A percentile compares a stretch with the other conserved stretches of the same genome.
Evolutionary conservation across 345 rosid species (phyloP).

Genomic region (Fremontodendron californicum): DNA sequence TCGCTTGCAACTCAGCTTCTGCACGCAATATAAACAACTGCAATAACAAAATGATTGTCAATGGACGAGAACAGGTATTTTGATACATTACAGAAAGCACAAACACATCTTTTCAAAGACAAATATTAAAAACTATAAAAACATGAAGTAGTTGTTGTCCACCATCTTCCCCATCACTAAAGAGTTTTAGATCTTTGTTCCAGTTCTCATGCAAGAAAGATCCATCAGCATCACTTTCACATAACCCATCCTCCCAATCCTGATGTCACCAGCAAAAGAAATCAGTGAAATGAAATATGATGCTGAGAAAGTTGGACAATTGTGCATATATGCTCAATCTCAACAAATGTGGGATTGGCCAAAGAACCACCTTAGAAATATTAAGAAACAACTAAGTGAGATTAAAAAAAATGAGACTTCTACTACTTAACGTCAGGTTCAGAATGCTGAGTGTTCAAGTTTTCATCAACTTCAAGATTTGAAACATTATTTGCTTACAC

Average conservation of each 20-base stretch:
- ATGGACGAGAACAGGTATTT: background rate
- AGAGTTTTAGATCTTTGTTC: constrained; percentile 77
- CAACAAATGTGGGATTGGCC: background rate
- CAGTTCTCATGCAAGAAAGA: constrained; percentile 83
- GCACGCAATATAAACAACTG: constrained; percentile 87
- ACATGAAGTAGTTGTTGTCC: constrained; percentile 91
- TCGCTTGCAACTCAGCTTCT: constrained; percentile 78
- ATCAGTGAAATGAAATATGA: background rate
- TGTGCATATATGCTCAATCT: background rate
- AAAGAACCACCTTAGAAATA: background rate
- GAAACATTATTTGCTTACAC: background rate
- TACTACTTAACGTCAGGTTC: background rate
- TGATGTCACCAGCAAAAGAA: constrained; percentile 22
- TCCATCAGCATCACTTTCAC: constrained; percentile 83
- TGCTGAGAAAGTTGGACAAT: background rate
- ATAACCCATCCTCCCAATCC: constrained; percentile 95
- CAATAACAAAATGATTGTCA: constrained; percentile 27
- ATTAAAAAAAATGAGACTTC: background rate
- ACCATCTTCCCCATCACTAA: constrained; percentile 69
- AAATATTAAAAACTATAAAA: constrained; percentile 4
- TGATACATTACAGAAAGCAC: background rate
- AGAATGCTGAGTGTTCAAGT: background rate
- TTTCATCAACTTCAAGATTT: background rate
- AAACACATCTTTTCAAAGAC: background rate
- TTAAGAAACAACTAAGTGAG: background rate